Conservation (phyloP, 805 yeast species). For the Monosporozyma aerobia region DNA sequence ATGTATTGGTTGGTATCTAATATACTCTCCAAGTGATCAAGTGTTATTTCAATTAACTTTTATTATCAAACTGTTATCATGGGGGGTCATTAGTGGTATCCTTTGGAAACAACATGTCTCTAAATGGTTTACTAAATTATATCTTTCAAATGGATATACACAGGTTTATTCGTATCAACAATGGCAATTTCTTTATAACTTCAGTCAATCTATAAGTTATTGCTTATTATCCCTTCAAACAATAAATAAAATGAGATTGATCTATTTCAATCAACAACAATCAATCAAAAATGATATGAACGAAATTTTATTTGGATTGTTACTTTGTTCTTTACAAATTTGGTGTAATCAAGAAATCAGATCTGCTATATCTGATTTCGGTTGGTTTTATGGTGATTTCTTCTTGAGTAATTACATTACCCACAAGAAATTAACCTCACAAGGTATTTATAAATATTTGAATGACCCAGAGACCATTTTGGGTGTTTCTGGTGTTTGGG, state of each 20-base stretch:
- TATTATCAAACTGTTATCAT: slow-evolving; percentile 40
- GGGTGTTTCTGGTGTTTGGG: slow-evolving; percentile 77
- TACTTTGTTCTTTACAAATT: slow-evolving; percentile 48
- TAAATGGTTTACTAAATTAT: slow-evolving; percentile 56
- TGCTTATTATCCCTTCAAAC: slow-evolving; percentile 38
- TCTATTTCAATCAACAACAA: neutral
- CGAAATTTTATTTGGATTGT: slow-evolving; percentile 40
- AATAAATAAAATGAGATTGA: slow-evolving; percentile 21
- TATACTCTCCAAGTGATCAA: slow-evolving; percentile 18
- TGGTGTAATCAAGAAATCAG: slow-evolving; percentile 65
- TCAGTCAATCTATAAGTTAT: slow-evolving; percentile 45
- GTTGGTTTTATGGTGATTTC: slow-evolving; percentile 89
- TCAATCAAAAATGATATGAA: neutral
- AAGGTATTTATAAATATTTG: slow-evolving; percentile 73
- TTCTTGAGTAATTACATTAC: slow-evolving; percentile 49
- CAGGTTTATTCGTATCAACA: slow-evolving; percentile 58
- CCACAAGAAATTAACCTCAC: slow-evolving; percentile 49
- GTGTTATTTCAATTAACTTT: slow-evolving; percentile 36
- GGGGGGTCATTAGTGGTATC: slow-evolving; percentile 41
- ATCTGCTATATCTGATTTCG: slow-evolving; percentile 67
- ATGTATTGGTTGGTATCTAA: slow-evolving; percentile 26
- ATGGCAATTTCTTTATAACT: slow-evolving; percentile 61
- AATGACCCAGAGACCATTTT: slow-evolving; percentile 75
- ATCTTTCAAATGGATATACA: slow-evolving; percentile 54
- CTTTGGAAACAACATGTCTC: slow-evolving; percentile 50